phyloP scores from a whole-genome alignment of 2,329 filamentous ascomycete genomes.

The Arthrinium phaeospermum region DNA sequence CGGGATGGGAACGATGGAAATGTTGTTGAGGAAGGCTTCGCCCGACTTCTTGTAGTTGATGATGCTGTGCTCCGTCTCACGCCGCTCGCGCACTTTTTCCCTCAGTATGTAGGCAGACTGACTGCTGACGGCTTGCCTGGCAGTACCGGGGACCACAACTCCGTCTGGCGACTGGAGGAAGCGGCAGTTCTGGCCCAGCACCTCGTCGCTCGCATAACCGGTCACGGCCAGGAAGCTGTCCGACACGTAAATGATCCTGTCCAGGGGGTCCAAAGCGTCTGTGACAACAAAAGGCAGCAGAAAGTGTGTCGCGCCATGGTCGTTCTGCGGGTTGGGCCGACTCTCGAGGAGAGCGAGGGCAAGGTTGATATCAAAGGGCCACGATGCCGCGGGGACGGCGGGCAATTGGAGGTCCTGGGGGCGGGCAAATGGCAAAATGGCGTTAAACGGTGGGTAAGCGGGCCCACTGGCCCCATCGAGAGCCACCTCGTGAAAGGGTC shows the following conservation, averaged over 20 bases:
- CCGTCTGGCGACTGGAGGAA: conserved; percentile 90
- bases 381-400: not conserved
- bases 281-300: conserved; percentile 93
- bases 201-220: conserved; percentile 85
- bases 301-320: conserved; percentile 86
- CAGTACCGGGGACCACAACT: conserved; percentile 74
- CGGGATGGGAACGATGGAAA: conserved; percentile 90
- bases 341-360: conserved; percentile 84
- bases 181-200: conserved; percentile 85
- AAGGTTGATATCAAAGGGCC: conserved; percentile 78
- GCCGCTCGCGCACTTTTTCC: conserved; percentile 70
- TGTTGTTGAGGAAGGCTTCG: conserved; percentile 87
- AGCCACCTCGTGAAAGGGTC: not conserved
- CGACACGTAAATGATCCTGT: conserved; percentile 89
- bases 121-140: conserved; percentile 84
- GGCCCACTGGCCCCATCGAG: not conserved
- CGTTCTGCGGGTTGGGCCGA: conserved; percentile 78
- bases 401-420: not conserved
- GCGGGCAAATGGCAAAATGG: not conserved
- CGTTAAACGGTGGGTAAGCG: not conserved
- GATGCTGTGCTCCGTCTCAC: conserved; percentile 83
- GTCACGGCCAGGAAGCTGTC: conserved; percentile 93
- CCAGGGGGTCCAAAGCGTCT: conserved; percentile 79
- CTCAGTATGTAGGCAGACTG: conserved; percentile 81
- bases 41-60: conserved; percentile 94